Conservation (phyloP, 192 early-diverging fungal genomes). For the Podila horticola region DNA sequence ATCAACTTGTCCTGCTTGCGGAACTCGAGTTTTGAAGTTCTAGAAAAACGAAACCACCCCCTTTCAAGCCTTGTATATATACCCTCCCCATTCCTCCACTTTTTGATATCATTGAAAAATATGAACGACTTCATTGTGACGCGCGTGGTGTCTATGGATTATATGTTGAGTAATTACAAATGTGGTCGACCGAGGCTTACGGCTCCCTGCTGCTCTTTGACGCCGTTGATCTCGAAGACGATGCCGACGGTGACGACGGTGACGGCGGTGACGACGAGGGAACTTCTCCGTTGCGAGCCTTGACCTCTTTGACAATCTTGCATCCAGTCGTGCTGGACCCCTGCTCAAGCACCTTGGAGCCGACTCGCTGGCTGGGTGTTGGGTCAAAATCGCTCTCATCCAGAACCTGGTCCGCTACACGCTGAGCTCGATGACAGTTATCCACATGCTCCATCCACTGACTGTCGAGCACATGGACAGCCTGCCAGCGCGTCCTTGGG, state of each 20-base stretch:
- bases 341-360: constrained; percentile 26
- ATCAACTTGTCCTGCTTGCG: constrained; percentile 19
- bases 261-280: too few relatives aligned
- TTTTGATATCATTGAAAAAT: too few relatives aligned
- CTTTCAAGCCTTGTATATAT: neutral
- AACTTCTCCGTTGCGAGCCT: neutral
- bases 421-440: constrained; percentile 52
- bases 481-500: constrained; percentile 56
- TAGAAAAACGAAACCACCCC: neutral
- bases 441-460: constrained; percentile 54
- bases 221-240: too few relatives aligned
- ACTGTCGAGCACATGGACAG: constrained; percentile 43
- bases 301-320: constrained; percentile 16
- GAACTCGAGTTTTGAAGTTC: constrained; percentile 19
- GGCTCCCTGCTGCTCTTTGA: too few relatives aligned
- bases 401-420: constrained; percentile 7
- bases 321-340: constrained; percentile 9
- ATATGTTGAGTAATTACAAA: too few relatives aligned
- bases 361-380: constrained; percentile 32
- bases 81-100: too few relatives aligned
- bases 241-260: neutral
- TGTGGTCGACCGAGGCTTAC: too few relatives aligned
- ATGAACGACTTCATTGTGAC: too few relatives aligned
- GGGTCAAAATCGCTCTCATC: constrained; percentile 31
- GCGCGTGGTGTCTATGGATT: too few relatives aligned